Conservation (phyloP, 1,284 basidiomycete genomes). For the Cutaneotrichosporon sp. region DNA sequence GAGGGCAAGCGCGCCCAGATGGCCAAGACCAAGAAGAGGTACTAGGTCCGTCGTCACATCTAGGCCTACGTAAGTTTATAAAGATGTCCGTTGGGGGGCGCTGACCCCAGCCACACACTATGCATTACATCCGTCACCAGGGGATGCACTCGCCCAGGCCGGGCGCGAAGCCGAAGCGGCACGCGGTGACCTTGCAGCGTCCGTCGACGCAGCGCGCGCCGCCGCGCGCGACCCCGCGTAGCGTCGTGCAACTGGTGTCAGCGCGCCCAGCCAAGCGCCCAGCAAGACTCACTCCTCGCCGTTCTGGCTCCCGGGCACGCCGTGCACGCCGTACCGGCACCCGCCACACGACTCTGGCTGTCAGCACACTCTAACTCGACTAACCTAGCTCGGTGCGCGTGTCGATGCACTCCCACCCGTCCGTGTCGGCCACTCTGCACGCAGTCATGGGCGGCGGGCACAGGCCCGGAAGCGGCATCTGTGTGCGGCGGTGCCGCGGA, state of each 20-base stretch:
- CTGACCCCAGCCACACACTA: slow-evolving; percentile 11
- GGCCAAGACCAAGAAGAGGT: slow-evolving; percentile 23
- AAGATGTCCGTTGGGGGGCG: too few species aligned
- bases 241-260: background rate
- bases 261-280: background rate
- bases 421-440: background rate
- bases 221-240: background rate
- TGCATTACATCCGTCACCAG: slow-evolving; percentile 16
- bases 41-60: background rate
- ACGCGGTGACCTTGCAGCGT: background rate
- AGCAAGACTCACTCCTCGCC: too few species aligned
- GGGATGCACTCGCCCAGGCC: background rate
- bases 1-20: slow-evolving; percentile 19
- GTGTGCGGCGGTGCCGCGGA: too few species aligned
- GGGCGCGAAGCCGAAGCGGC: background rate
- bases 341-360: background rate
- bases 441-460: background rate
- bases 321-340: background rate
- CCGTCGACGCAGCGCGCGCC: background rate
- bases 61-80: background rate
- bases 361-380: background rate
- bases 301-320: too few species aligned
- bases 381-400: background rate
- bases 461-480: too few species aligned
- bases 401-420: background rate